Evolutionary conservation across 345 rosid genomes (phyloP), one percentile per base, ranked within the genome.

Genomic region (Triadica sebifera): DNA sequence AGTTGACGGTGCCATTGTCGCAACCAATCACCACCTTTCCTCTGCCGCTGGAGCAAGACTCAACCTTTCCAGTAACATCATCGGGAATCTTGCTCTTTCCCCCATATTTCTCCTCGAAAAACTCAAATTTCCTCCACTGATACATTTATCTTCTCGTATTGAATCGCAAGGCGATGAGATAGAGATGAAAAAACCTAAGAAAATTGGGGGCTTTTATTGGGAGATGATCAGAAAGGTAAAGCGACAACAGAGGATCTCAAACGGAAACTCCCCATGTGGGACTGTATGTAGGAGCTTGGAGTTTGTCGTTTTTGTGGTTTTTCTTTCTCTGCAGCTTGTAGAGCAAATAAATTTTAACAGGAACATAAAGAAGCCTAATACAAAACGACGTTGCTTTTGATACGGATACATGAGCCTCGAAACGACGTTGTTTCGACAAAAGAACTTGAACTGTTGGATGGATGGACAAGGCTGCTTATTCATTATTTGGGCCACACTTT

Each of bases 101-200:
- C 8, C 92, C 91, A 77, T 89, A 87, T 84, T 93, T 95, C 85
- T 95, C 98, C 88, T 95, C 97, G 86, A 95, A 95, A 88, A 95
- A 95, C 12, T 95, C 99, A 83, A 95, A 95, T 84, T 95, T 95
- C 81, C 99, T 88, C 98, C 87, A 95, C 73, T 91, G 97, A 72
- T 91, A 93, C 98, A 95, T 95, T 15, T 16, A 24, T 12, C 15
- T n/a, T n/a, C 17, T 8, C 19, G 47, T 15, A 19, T 39, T 64
- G 67, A 38, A 39, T 39, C 49, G 25, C 38, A 29, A 1, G 34
- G 2, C 2, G 34, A 29, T 29, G 34, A 29, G 34, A 29, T 2
- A 29, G 17, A 7, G 41, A 17, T 12, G 43, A 60, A 34, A 34
- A 6, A 60, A 34, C 34, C 16, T 12, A 29, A 29, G 34, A 29